Base-by-base conservation (phyloP, 768 basidiomycete species). In the Gyrodon lividus region DNA sequence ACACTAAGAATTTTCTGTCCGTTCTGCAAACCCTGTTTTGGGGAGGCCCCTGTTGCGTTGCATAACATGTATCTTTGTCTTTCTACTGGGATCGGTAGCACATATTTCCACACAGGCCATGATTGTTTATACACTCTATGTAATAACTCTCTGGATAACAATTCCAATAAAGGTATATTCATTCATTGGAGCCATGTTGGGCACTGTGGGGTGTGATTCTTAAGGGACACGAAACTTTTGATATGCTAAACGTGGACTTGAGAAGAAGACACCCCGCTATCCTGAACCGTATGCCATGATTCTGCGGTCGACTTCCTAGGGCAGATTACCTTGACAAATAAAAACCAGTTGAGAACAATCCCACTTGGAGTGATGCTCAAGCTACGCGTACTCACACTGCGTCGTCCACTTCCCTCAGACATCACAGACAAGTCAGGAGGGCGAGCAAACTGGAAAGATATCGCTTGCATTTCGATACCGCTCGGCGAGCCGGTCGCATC, bases 371-470 rank as follows among this genome's bases (percentile, higher is more conserved):
- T 17, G n/a, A 5, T 16, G 28, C 6, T 19, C 26, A 44, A 19
- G 20, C 24, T 16, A 8, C 7, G 22, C 9, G 10, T 12, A 19
- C 43, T 44, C 24, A 28, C 23, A 13, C n/a, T 28, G 7, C 17
- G 20, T 5, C 10, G 49, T 5, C 5, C 52, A 3, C 14, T 19
- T 9, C 2, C 8, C 4, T 35, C 45, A 13, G 52, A 46, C 10
- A 17, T 10, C 13, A 17, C 40, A 8, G 62, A 53, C 1, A 48
- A 3, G 6, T 58, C 52, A 24, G 63, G 53, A 0, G 54, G 63
- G 12, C 20, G 52, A 8, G 65, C 65, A 44, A 68, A 67, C 3
- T 34, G 59, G 43, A 68, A 58, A n/a, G 66, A 56, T 9, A 56
- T 14, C 20, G 33, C n/a, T 13, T 63, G 39, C 14, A 60, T 45